phyloP scores from a whole-genome alignment of 2,329 filamentous ascomycete genomes.

The Escovopsis weberi region DNA sequence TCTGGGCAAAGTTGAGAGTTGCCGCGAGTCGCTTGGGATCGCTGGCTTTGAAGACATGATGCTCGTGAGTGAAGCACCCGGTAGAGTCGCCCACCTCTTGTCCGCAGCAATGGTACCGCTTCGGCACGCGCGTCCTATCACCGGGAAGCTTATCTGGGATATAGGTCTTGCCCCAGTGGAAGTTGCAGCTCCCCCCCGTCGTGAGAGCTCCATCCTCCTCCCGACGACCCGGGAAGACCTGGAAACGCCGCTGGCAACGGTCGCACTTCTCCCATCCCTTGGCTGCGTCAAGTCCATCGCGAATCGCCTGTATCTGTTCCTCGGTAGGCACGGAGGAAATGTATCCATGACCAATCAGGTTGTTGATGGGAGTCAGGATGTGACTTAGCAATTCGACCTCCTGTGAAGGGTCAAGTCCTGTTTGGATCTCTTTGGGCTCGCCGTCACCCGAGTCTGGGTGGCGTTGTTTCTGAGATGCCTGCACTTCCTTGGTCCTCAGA shows the following conservation, averaged over 20 bases:
- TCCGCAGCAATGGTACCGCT: conserved; percentile 66
- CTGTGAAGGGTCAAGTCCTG: conserved; percentile 51
- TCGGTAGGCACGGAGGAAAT: conserved; percentile 52
- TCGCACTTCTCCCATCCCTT: conserved; percentile 81
- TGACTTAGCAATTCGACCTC: conserved; percentile 51
- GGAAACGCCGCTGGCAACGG: conserved; percentile 72
- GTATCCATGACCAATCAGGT: conserved; percentile 59
- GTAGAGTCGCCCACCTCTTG: conserved; percentile 54
- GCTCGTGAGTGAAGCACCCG: conserved; percentile 57
- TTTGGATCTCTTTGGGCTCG: conserved; percentile 43
- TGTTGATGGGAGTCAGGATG: conserved; percentile 48
- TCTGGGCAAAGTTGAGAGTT: conserved; percentile 65
- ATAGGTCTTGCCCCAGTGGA: conserved; percentile 64
- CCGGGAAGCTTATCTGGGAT: conserved; percentile 42
- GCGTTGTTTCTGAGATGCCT: conserved; percentile 12
- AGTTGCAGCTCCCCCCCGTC: conserved; percentile 61
- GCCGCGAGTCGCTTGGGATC: conserved; percentile 63
- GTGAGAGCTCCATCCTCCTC: conserved; percentile 61
- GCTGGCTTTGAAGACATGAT: conserved; percentile 79
- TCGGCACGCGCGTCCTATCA: conserved; percentile 40
- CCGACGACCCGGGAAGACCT: conserved; percentile 78
- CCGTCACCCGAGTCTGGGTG: conserved; percentile 17
- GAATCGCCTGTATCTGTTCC: conserved; percentile 51
- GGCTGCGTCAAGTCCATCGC: conserved; percentile 47
- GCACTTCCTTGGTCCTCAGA: conserved; percentile 33